Base-by-base conservation (phyloP, 1,139 yeast genomes). In the Suhomyces panamericanus region DNA sequence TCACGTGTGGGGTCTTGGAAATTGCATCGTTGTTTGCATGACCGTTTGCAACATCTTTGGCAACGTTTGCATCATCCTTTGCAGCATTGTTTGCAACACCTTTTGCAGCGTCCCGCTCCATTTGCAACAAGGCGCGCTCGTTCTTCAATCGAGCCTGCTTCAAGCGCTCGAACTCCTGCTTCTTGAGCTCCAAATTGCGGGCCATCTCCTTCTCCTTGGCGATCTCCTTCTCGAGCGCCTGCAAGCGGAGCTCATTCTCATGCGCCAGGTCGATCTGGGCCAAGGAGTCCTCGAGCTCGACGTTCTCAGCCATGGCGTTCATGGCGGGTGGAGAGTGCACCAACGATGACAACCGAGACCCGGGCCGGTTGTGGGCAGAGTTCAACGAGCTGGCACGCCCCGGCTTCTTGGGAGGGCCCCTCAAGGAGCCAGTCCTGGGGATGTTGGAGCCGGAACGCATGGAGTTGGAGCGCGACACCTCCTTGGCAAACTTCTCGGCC, bases 381-480 rank as follows among this genome's bases (percentile, higher is more conserved):
- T 40, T 39, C 47, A 50, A 51, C 4, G 55, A 47, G 14, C 48
- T 34, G 26, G 47, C 42, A 29, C 54, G 43, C 27, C 39, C 32
- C 15, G 41, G 28, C 27, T 44, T 46, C 41, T 41, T 42, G 17
- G 43, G 36, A 6, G 53, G 43, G 39, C 46, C 40, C 26, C 47
- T 49, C 41, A 53, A 43, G 36, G 69, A 64, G 6, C 57, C 56
- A 11, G 66, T 50, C 46, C 72, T 58, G 15, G 62, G 52, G 38
- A 64, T 56, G 29, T 46, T 46, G 10, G 43, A 9, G 31, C 49
- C 70, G 3, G 70, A 58, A 31, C 78, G 60, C 43, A 74, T 64
- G 7, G 77, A 70, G 52, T 75, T 75, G 43, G 64, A 64, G 38
- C 79, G 56, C 1, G 70, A 69, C 13, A 75, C 62, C 49, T 74